phyloP scores from a whole-genome alignment of 1,284 basidiomycete species.

The Tetrapyrgos nigripes region DNA sequence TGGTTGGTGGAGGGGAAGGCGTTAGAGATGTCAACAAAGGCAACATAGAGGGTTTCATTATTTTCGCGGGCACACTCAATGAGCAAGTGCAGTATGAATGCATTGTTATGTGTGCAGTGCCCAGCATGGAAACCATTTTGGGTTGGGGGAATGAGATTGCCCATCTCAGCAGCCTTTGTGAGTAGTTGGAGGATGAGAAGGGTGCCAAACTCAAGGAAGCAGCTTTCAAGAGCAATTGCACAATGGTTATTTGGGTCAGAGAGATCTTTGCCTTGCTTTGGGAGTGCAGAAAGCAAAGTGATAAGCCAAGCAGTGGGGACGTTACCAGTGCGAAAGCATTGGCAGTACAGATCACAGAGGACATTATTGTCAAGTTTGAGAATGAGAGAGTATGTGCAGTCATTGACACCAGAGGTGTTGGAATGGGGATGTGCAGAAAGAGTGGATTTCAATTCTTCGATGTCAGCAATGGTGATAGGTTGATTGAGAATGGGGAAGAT shows the following conservation, averaged over 20 bases:
- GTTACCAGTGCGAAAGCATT: neutral
- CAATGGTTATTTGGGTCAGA: neutral
- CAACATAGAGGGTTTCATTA: conserved; percentile 14
- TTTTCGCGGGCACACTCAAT: conserved; percentile 14
- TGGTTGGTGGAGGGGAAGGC: conserved; percentile 23
- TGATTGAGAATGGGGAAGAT: neutral
- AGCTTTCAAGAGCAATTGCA: conserved; percentile 1
- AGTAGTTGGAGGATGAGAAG: conserved; percentile 2
- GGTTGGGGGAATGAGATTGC: neutral
- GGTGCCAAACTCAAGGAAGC: conserved; percentile 10
- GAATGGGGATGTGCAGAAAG: neutral
- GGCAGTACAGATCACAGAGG: neutral
- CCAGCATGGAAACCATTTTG: conserved; percentile 4
- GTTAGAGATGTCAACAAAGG: conserved; percentile 21
- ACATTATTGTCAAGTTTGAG: conserved; percentile 7
- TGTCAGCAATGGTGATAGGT: neutral
- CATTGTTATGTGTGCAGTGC: conserved; percentile 3
- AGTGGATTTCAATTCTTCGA: conserved; percentile 1
- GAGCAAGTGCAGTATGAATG: neutral
- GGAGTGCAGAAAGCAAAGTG: neutral
- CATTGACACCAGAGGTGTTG: neutral
- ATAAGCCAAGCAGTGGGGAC: neutral
- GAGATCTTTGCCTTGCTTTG: neutral
- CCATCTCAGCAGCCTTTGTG: neutral
- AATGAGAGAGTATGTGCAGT: neutral